Base-by-base conservation (phyloP, 306 rosid genomes). In the Delonix regia region DNA sequence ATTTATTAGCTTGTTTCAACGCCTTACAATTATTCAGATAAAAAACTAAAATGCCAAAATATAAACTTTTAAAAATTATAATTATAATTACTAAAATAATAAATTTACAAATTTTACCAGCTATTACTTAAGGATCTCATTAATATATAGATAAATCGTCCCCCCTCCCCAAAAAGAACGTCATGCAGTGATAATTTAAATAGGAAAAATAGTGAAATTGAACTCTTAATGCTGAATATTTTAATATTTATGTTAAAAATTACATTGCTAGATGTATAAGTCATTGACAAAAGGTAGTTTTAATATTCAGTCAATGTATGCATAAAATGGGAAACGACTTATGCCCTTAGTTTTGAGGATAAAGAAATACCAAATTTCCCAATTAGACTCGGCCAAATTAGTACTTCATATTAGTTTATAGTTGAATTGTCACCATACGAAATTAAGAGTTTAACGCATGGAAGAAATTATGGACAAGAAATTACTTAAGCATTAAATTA, bases 291-390 rank as follows among this genome's bases (percentile, higher is more conserved):
- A 15, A 1, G 36, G 5, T 13, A 11, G 19, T 59, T 49, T 25
- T 60, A 27, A 14, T 28, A 14, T 28, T 63, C 8, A 15, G 61
- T 70, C 64, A 63, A 80, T 33, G 25, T 48, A 71, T 55, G 9
- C 71, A 63, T 18, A 70, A 76, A 65, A 76, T 71, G 79, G 78
- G 5, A 71, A 75, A 71, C 57, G 77, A 84, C 64, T 30, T 59
- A 52, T 52, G 9, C 28, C 53, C 4, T 0, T 41, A 10, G 18
- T 25, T 30, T 38, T 38, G 41, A 38, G 6, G 41, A 25, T 4
- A 27, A n/a, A n/a, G n/a, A n/a, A n/a, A n/a, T n/a, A n/a, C n/a
- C 18, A 56, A 22, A 18, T 34, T 33, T 1, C 27, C 38, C 19
- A 22, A 24, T 9, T 14, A 57, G 7, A 15, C 18, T 13, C 2